These are phyloP conservation scores for Chromera velia DNA, from an alignment of 73 alveolate genomes.

Conservation along the genomic window DNA sequence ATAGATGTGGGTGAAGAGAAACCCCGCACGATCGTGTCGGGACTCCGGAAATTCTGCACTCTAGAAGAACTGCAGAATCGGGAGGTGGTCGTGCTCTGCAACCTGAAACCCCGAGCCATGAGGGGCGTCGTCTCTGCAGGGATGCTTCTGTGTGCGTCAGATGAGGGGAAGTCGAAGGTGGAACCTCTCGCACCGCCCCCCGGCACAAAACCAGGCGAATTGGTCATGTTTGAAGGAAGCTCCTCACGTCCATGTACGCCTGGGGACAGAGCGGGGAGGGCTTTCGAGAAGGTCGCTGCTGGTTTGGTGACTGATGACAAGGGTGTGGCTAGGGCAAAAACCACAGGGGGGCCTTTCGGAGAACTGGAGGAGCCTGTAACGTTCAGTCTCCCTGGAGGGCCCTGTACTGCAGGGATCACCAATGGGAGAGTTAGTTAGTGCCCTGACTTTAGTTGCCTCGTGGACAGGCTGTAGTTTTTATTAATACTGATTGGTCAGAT, in stretches of 20 bases:
- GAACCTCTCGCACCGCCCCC: not conserved
- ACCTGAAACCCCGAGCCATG: slow-evolving; percentile 38
- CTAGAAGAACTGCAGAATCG: slow-evolving; percentile 59
- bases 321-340: not conserved
- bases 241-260: not conserved
- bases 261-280: not conserved
- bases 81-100: slow-evolving; percentile 65
- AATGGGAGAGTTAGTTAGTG: not conserved
- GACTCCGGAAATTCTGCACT: slow-evolving; percentile 57
- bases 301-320: not conserved
- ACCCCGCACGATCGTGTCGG: slow-evolving; percentile 72
- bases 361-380: too few relatives aligned
- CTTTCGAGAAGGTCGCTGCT: not conserved
- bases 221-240: not conserved
- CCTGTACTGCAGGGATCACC: too few relatives aligned
- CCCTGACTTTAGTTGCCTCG: not conserved
- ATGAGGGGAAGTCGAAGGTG: not conserved
- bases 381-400: too few relatives aligned
- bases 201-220: not conserved
- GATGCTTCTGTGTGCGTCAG: not conserved
- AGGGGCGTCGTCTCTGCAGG: not conserved
- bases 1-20: slow-evolving; percentile 80
- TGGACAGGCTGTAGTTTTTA: not conserved
- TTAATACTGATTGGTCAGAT: too few relatives aligned
- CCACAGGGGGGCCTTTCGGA: not conserved